These are phyloP conservation scores for Geotrichum candidum DNA, from an alignment of 1,139 yeast genomes.

Conservation along the genomic window DNA sequence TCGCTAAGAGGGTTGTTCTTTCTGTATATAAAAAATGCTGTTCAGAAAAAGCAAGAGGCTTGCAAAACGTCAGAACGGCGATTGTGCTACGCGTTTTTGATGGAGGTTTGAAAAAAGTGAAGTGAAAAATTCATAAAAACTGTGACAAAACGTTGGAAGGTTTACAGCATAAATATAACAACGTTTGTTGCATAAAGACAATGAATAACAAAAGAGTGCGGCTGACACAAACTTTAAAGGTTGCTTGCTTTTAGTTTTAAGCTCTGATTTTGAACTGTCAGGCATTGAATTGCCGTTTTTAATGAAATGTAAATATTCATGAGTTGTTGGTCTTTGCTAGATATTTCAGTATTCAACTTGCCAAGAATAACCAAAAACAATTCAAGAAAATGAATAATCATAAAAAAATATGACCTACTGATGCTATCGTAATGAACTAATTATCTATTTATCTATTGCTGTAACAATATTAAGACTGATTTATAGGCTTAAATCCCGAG, in stretches of 20 bases:
- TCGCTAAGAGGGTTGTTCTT: background rate
- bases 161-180: background rate
- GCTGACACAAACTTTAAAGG: background rate
- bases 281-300: background rate
- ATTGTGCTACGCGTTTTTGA: background rate
- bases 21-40: background rate
- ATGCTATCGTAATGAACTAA: too few relatives aligned
- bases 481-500: background rate
- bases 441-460: too few relatives aligned
- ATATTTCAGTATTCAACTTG: background rate
- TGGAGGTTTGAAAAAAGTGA: constrained; percentile 6
- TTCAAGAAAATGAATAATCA: too few relatives aligned
- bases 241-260: background rate
- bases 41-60: background rate
- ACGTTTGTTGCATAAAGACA: background rate
- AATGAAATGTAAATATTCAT: background rate
- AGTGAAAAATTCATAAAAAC: constrained; percentile 9
- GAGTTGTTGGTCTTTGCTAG: background rate
- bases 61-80: background rate
- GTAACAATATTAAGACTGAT: too few relatives aligned
- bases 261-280: background rate
- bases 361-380: background rate
- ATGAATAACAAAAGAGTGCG: background rate
- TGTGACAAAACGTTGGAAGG: background rate
- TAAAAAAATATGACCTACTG: too few relatives aligned